Conservation (phyloP, 176 grass and related monocot genomes). For the Lolium multiflorum region DNA sequence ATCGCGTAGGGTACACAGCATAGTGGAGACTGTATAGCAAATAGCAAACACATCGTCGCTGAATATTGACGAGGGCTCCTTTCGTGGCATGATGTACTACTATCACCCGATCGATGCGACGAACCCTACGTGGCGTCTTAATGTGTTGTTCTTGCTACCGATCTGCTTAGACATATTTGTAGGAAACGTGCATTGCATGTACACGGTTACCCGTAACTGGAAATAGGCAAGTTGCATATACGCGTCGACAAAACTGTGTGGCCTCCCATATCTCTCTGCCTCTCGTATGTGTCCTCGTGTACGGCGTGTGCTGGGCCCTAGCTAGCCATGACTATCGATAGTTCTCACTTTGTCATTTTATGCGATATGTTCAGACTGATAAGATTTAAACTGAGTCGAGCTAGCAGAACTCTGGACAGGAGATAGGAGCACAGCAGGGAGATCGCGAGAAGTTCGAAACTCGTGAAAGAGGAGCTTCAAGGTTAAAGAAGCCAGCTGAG, state of each 20-base stretch:
- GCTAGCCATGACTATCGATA: not conserved
- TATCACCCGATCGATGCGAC: too few relatives aligned
- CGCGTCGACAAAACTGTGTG: not conserved
- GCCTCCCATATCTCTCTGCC: not conserved
- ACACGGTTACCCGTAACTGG: not conserved
- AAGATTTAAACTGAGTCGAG: not conserved
- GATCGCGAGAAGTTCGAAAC: conserved; percentile 8
- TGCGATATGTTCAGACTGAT: not conserved
- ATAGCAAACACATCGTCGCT: not conserved
- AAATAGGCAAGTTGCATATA: not conserved
- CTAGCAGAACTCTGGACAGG: conserved; percentile 1
- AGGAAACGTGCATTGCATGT: not conserved
- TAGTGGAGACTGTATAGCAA: not conserved
- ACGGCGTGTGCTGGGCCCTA: not conserved
- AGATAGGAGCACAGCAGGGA: not conserved
- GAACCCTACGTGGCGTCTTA: too few relatives aligned
- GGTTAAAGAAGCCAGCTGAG: conserved; percentile 27
- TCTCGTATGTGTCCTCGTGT: not conserved
- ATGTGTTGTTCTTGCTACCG: too few relatives aligned
- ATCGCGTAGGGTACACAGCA: not conserved
- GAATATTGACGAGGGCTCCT: too few relatives aligned
- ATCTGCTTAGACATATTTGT: too few relatives aligned
- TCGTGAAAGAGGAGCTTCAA: conserved; percentile 36
- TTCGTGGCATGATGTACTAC: too few relatives aligned
- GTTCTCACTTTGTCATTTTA: not conserved